Percentiles rank a stretch among this genome's conserved stretches.
Conservation (phyloP, 768 basidiomycete species). For the Crepidotus variabilis region DNA sequence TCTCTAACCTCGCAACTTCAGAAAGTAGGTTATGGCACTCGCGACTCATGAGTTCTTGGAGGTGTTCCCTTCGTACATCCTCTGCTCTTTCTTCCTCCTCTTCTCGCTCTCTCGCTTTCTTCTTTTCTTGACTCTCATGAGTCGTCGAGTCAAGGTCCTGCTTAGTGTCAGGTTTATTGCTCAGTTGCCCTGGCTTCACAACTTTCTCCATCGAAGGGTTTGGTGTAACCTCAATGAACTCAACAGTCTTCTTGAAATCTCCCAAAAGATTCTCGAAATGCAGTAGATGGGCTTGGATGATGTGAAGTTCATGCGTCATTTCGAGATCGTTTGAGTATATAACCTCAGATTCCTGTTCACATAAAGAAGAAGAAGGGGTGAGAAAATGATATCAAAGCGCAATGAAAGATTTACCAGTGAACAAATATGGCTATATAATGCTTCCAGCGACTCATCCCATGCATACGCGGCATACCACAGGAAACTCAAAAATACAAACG, state of each 20-base stretch:
- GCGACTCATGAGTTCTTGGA: slow-evolving; percentile 23
- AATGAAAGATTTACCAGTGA: slow-evolving; percentile 31
- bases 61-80: slow-evolving; percentile 2
- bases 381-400: neutral
- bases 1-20: slow-evolving; percentile 48
- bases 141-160: too few species aligned
- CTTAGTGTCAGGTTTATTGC: too few species aligned
- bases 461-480: slow-evolving; percentile 61
- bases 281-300: slow-evolving; percentile 54
- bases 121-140: too few species aligned
- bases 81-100: neutral
- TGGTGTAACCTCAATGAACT: slow-evolving; percentile 42
- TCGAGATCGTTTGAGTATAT: slow-evolving; percentile 35
- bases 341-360: slow-evolving; percentile 40
- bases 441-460: slow-evolving; percentile 57
- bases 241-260: slow-evolving; percentile 50
- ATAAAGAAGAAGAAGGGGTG: neutral
- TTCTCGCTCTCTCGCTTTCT: too few species aligned
- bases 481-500: slow-evolving; percentile 47
- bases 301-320: slow-evolving; percentile 51
- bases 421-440: slow-evolving; percentile 47
- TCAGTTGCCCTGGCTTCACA: slow-evolving; percentile 2
- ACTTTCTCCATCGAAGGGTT: slow-evolving; percentile 42
- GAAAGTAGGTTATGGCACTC: slow-evolving; percentile 45
- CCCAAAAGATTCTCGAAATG: slow-evolving; percentile 51